A percentile compares a stretch with the other conserved stretches of the same genome.
Conservation (phyloP, 1,284 basidiomycete species). For the Golubevia pallescens region DNA sequence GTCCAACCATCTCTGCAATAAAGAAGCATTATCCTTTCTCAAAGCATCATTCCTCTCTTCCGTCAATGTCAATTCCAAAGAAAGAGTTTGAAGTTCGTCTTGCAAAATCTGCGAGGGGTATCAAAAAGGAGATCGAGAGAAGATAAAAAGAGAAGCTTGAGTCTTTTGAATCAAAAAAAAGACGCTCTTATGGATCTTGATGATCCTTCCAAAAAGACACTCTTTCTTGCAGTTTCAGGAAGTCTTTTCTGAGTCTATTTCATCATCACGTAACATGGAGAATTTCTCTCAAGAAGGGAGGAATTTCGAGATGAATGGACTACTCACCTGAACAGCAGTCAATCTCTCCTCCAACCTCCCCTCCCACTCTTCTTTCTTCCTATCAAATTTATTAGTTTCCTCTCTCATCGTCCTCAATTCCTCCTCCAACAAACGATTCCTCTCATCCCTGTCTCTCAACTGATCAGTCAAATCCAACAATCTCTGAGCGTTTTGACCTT, state of each 20-base stretch:
- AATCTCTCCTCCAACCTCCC: not conserved
- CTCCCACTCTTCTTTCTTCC: conserved; percentile 28
- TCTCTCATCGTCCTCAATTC: conserved; percentile 75
- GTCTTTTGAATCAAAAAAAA: no score
- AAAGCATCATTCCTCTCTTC: conserved; percentile 82
- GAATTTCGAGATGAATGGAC: no score
- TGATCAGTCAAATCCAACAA: conserved; percentile 91
- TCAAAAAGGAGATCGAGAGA: not conserved
- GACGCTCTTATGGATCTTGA: no score
- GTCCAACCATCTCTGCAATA: conserved; percentile 73
- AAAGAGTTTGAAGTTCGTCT: conserved; percentile 70
- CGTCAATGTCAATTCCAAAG: no score
- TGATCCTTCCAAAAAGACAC: no score
- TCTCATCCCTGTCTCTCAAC: conserved; percentile 86
- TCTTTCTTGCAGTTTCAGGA: no score
- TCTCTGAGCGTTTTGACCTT: conserved; percentile 91
- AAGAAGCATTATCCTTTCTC: conserved; percentile 87
- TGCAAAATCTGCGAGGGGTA: conserved; percentile 75
- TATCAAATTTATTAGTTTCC: conserved; percentile 72
- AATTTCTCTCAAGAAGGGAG: not conserved
- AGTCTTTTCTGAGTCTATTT: no score
- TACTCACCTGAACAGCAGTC: not conserved
- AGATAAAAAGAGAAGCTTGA: not conserved
- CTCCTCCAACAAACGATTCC: conserved; percentile 77
- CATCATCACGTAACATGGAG: no score